phyloP scores from a whole-genome alignment of 805 yeast genomes.

The Starmerella kuoi region DNA sequence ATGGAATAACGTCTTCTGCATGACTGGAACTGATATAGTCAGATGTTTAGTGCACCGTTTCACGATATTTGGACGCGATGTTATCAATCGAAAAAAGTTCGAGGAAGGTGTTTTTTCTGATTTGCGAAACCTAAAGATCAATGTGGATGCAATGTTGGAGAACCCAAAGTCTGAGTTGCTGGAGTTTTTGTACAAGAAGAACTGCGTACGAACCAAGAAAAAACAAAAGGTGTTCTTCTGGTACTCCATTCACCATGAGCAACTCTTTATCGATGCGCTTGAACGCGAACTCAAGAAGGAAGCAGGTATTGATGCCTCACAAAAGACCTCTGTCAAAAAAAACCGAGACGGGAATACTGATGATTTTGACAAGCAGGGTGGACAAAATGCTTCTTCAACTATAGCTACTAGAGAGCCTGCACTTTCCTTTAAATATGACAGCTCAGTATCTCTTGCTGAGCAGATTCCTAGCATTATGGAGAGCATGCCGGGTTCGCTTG shows the following conservation, averaged over 20 bases:
- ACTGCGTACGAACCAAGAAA: conserved; percentile 85
- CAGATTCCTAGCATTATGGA: conserved; percentile 21
- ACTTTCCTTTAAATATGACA: conserved; percentile 53
- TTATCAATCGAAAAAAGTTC: conserved; percentile 78
- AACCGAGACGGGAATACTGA: background rate
- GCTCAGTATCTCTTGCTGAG: conserved; percentile 26
- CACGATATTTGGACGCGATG: conserved; percentile 75
- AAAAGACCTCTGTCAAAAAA: background rate
- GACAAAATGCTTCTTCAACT: conserved; percentile 38
- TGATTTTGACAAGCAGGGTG: background rate
- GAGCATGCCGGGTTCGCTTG: background rate
- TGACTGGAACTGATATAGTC: conserved; percentile 94
- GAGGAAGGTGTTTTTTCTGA: conserved; percentile 95
- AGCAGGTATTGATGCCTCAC: background rate
- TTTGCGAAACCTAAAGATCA: conserved; percentile 63
- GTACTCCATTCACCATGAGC: conserved; percentile 93
- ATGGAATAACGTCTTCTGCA: conserved; percentile 78
- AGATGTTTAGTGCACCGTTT: conserved; percentile 81
- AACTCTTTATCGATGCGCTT: conserved; percentile 78
- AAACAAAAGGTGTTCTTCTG: conserved; percentile 94
- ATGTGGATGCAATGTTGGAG: conserved; percentile 76
- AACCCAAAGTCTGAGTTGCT: conserved; percentile 77
- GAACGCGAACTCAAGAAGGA: conserved; percentile 58
- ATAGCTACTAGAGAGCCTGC: conserved; percentile 65
- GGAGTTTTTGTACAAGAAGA: conserved; percentile 69